Percentiles rank a stretch among this genome's conserved stretches.
Conservation (phyloP, 2,329 filamentous ascomycete genomes). For the Colletotrichum tamarilloi region DNA sequence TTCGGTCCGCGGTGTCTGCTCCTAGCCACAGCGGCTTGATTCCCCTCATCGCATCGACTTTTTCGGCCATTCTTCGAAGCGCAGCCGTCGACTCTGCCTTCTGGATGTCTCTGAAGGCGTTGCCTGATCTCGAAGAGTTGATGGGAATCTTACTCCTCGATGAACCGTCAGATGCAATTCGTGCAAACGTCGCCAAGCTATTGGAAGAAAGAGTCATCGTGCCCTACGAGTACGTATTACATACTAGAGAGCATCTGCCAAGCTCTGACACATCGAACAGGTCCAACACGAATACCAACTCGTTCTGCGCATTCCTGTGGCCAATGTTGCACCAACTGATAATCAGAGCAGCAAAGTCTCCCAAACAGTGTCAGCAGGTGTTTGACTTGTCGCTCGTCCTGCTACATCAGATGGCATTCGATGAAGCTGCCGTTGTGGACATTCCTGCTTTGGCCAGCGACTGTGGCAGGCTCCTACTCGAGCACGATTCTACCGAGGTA, state of each 20-base stretch:
- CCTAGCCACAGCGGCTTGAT: conserved; percentile 22
- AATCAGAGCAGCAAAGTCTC: conserved; percentile 45
- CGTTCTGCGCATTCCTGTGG: conserved; percentile 61
- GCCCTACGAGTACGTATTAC: conserved; percentile 27
- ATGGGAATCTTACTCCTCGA: conserved; percentile 50
- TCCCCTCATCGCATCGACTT: conserved; percentile 44
- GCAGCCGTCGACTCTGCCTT: conserved; percentile 51
- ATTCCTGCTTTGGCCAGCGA: conserved; percentile 40
- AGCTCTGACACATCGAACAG: conserved; percentile 34
- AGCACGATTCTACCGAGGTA: conserved; percentile 55
- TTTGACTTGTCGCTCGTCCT: conserved; percentile 55
- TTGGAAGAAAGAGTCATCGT: conserved; percentile 44
- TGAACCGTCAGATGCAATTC: conserved; percentile 49
- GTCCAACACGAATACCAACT: conserved; percentile 44
- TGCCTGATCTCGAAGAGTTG: conserved; percentile 41
- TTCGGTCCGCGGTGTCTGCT: conserved; percentile 36
- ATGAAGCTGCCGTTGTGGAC: conserved; percentile 32
- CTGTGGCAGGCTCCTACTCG: conserved; percentile 49
- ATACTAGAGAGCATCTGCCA: conserved; percentile 28
- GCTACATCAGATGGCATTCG: conserved; percentile 47
- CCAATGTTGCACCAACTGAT: conserved; percentile 53
- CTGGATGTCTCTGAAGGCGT: conserved; percentile 50
- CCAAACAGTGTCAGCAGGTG: conserved; percentile 55
- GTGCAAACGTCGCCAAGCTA: conserved; percentile 47
- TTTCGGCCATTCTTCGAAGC: conserved; percentile 53